These are phyloP conservation scores for Plenodomus lindquistii DNA, from an alignment of 2,329 filamentous ascomycete species.

Conservation along the genomic window DNA sequence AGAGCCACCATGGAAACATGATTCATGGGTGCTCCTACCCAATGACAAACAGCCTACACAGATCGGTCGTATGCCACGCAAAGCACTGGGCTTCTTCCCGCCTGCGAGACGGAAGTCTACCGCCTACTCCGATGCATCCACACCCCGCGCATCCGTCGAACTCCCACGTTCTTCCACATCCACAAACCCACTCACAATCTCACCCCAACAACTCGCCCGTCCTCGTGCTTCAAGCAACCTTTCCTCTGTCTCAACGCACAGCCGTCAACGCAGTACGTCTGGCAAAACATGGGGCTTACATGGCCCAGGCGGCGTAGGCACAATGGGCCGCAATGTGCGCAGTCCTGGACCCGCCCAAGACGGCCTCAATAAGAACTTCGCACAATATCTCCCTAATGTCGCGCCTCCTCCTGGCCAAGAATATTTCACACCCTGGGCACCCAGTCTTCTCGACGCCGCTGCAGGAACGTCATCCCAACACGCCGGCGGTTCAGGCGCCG, in stretches of 20 bases:
- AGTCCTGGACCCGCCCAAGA: constrained; percentile 83
- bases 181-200: constrained; percentile 35
- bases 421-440: constrained; percentile 47
- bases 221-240: constrained; percentile 44
- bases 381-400: constrained; percentile 78
- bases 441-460: constrained; percentile 37
- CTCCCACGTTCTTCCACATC: constrained; percentile 53
- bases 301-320: constrained; percentile 86
- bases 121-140: constrained; percentile 65
- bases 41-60: constrained; percentile 73
- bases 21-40: constrained; percentile 85
- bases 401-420: constrained; percentile 64
- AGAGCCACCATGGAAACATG: constrained; percentile 78
- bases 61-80: constrained; percentile 80
- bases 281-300: constrained; percentile 61
- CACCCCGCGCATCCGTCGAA: constrained; percentile 69
- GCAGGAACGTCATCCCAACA: constrained; percentile 31
- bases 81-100: constrained; percentile 87
- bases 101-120: constrained; percentile 85
- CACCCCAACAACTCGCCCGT: constrained; percentile 44
- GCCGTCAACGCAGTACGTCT: constrained; percentile 43
- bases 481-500: constrained; percentile 31
- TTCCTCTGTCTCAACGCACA: constrained; percentile 42
- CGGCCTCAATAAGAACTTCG: constrained; percentile 80
- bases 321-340: constrained; percentile 70